phyloP scores from a whole-genome alignment of 352 stramenopile genomes.

The Pythium plurisporium region DNA sequence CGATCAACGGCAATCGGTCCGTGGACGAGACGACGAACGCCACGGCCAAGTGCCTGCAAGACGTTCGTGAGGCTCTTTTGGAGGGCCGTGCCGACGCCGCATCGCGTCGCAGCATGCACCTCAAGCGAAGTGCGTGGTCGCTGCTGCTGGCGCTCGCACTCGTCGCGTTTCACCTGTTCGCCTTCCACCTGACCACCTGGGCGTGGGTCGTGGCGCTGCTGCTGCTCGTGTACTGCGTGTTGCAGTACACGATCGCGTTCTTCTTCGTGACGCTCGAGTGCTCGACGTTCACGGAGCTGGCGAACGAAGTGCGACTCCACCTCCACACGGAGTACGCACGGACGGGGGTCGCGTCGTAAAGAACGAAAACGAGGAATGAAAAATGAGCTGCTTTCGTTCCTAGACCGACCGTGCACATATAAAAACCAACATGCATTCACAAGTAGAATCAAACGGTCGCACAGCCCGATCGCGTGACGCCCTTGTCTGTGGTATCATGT shows the following conservation, averaged over 20 bases:
- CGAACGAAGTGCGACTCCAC: slow-evolving; percentile 64
- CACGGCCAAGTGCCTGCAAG: slow-evolving; percentile 34
- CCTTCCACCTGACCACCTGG: slow-evolving; percentile 16
- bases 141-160: slow-evolving; percentile 31
- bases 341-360: background rate
- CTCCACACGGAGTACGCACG: slow-evolving; percentile 30
- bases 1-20: slow-evolving; percentile 26
- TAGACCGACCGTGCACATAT: too few species aligned
- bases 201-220: slow-evolving; percentile 32
- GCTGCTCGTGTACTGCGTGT: slow-evolving; percentile 30
- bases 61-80: slow-evolving; percentile 40
- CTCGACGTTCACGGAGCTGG: slow-evolving; percentile 74
- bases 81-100: slow-evolving; percentile 40
- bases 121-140: slow-evolving; percentile 31
- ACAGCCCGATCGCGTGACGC: background rate
- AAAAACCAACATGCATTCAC: background rate
- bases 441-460: background rate
- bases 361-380: background rate
- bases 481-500: too few species aligned
- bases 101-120: slow-evolving; percentile 28
- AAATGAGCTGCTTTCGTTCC: too few species aligned
- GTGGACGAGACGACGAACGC: too few species aligned
- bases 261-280: slow-evolving; percentile 80
- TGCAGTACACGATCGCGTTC: slow-evolving; percentile 74
- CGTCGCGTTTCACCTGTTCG: slow-evolving; percentile 22